phyloP scores from a whole-genome alignment of 2,329 filamentous ascomycete species.

The Herpotrichia juniperi region DNA sequence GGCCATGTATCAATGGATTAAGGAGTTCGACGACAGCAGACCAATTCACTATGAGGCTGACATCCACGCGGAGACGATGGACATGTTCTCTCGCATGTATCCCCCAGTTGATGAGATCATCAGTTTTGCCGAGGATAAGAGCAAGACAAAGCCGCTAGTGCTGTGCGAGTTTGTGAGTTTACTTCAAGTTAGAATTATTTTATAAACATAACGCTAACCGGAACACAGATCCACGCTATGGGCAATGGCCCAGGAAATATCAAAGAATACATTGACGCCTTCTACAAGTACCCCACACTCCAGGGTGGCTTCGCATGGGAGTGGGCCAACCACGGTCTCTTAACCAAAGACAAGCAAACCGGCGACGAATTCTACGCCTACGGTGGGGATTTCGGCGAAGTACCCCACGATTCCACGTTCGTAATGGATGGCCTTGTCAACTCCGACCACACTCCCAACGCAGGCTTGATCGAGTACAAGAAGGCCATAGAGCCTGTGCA shows the following conservation, averaged over 20 bases:
- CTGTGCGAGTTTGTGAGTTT: constrained; percentile 57
- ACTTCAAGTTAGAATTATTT: background rate
- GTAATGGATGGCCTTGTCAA: constrained; percentile 53
- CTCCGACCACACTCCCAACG: constrained; percentile 49
- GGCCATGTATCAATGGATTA: constrained; percentile 70
- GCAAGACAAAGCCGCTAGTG: constrained; percentile 60
- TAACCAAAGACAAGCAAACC: constrained; percentile 46
- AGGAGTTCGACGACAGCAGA: constrained; percentile 62
- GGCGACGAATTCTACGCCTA: constrained; percentile 50
- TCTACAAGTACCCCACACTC: constrained; percentile 64
- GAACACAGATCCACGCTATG: constrained; percentile 64
- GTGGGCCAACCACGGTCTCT: constrained; percentile 53
- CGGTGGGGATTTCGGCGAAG: constrained; percentile 52
- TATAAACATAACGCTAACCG: background rate
- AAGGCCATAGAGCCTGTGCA: constrained; percentile 53
- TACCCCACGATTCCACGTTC: constrained; percentile 50
- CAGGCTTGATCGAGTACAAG: constrained; percentile 51
- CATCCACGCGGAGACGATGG: constrained; percentile 62
- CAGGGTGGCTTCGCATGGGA: constrained; percentile 65
- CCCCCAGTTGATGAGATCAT: constrained; percentile 60
- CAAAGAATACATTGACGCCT: constrained; percentile 70
- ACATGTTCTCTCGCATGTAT: constrained; percentile 75
- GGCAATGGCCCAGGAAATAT: constrained; percentile 75
- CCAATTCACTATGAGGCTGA: constrained; percentile 73
- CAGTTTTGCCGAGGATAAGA: constrained; percentile 51